Evolutionary conservation across 306 rosid species (phyloP).

Genomic region (Geum urbanum): DNA sequence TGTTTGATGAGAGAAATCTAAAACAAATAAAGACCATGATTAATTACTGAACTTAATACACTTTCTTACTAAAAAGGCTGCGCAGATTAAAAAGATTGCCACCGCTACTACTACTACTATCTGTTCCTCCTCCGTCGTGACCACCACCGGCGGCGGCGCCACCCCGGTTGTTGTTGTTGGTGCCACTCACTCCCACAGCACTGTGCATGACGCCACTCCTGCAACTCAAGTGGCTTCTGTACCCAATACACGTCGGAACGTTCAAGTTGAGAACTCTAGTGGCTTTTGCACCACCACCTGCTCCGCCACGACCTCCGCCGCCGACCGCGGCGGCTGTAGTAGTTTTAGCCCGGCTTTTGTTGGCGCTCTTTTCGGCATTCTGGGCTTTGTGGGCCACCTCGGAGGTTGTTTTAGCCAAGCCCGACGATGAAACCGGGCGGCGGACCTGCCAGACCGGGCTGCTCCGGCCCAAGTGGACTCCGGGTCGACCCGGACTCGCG

Average conservation of each 20-base stretch:
- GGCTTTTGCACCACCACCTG: slow-evolving; percentile 30
- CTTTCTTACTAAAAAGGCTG: slow-evolving; percentile 71
- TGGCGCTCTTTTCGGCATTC: slow-evolving; percentile 30
- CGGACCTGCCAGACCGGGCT: slow-evolving; percentile 94
- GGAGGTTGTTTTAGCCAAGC: slow-evolving; percentile 26
- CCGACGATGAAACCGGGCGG: slow-evolving; percentile 32
- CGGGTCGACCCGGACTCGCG: slow-evolving; percentile 73
- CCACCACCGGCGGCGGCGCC: slow-evolving; percentile 9
- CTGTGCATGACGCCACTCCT: slow-evolving; percentile 50
- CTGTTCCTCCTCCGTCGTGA: slow-evolving; percentile 10
- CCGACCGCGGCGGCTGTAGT: not conserved
- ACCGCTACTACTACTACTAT: slow-evolving; percentile 29
- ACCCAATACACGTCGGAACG: slow-evolving; percentile 81
- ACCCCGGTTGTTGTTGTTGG: slow-evolving; percentile 7
- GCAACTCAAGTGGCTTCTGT: slow-evolving; percentile 60
- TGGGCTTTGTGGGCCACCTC: slow-evolving; percentile 15
- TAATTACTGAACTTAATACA: slow-evolving; percentile 29
- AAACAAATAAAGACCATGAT: slow-evolving; percentile 27
- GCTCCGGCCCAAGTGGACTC: slow-evolving; percentile 77
- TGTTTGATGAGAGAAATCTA: slow-evolving; percentile 11
- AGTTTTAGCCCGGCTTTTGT: slow-evolving; percentile 45
- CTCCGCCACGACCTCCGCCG: not conserved
- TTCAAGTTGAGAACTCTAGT: slow-evolving; percentile 68
- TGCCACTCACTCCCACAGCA: slow-evolving; percentile 25
- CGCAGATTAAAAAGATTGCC: slow-evolving; percentile 71